Base-by-base conservation (phyloP, 257 asterid species). In the Fraxinus quadrangulata region DNA sequence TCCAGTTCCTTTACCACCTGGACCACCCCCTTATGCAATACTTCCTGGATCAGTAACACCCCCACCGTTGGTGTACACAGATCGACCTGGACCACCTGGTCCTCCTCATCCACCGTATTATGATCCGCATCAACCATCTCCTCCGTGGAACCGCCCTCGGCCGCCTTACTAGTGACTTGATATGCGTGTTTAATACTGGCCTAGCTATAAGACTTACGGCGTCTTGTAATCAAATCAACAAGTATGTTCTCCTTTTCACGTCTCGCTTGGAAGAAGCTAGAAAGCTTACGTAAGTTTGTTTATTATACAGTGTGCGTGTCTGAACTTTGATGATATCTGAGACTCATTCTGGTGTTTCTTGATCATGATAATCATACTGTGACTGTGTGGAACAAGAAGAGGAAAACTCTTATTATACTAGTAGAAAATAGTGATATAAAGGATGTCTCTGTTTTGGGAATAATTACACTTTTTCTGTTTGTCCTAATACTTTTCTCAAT, bases 41-140 rank as follows among this genome's bases (percentile, higher is more conserved):
- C 82, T 80, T 23, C 84, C 82, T 47, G 78, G 65, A 76, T 71
- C 56, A 5, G 77, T 78, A 24, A 77, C 74, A 10, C 84, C 82
- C 9, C 86, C 79, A 2, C 82, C 82, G 23, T 40, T 77, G 39
- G 78, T 80, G 67, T 77, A 68, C 63, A 77, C 77, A 19, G 67
- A 77, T 70, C 42, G 59, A 24, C 82, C 81, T 28, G 78, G 42
- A 42, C 67, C 82, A 14, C 80, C 77, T 36, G 79, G 70, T 59
- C 81, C 75, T 12, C 78, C 71, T 7, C 86, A 75, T 2, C 82
- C 82, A 11, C 78, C 79, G 36, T 63, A 16, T 26, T 26, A 8
- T 34, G 79, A 73, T 45, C 79, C 75, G 4, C 70, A 63, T 5
- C 79, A 2, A 10, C 82, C 75, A n/a, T 80, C 73, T 23, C 75